Evolutionary conservation across 2,329 filamentous ascomycete genomes (phyloP).

Genomic region (Elsinoe australis): DNA sequence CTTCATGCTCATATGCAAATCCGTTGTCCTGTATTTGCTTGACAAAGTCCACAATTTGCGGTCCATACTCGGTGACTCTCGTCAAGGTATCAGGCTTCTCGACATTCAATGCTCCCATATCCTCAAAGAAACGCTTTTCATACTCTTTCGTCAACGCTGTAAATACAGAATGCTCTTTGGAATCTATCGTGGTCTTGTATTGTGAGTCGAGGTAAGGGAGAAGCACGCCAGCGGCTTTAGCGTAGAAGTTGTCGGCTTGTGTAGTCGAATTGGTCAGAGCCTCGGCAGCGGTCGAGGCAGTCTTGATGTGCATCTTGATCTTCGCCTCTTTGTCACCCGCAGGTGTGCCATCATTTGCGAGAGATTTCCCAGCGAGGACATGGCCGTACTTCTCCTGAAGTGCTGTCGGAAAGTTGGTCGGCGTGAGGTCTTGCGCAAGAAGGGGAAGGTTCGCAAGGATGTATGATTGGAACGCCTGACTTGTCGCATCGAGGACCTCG

Average conservation of each 20-base stretch:
- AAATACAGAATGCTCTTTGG: constrained; percentile 66
- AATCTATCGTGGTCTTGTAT: constrained; percentile 49
- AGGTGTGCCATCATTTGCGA: constrained; percentile 45
- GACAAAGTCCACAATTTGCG: constrained; percentile 79
- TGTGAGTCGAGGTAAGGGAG: constrained; percentile 71
- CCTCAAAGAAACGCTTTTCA: constrained; percentile 78
- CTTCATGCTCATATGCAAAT: constrained; percentile 63
- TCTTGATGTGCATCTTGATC: constrained; percentile 79
- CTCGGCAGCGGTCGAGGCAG: constrained; percentile 47
- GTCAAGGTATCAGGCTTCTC: constrained; percentile 74
- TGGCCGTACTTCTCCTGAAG: constrained; percentile 46
- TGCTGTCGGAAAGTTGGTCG: constrained; percentile 38
- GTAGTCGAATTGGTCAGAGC: constrained; percentile 36
- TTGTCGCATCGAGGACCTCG: constrained; percentile 43
- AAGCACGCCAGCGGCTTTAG: constrained; percentile 59
- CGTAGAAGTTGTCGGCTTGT: constrained; percentile 42
- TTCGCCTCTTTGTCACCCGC: constrained; percentile 76
- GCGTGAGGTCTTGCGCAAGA: constrained; percentile 38
- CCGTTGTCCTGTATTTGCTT: constrained; percentile 75
- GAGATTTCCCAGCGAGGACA: constrained; percentile 47
- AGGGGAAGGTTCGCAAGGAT: constrained; percentile 60
- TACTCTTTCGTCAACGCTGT: constrained; percentile 78
- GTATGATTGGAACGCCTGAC: constrained; percentile 49
- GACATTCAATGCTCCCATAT: constrained; percentile 82
- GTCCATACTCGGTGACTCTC: constrained; percentile 85